Percentiles rank a stretch among this genome's conserved stretches.
phyloP scores from a whole-genome alignment of 2,329 filamentous ascomycete genomes.

The Cercospora citrullina region DNA sequence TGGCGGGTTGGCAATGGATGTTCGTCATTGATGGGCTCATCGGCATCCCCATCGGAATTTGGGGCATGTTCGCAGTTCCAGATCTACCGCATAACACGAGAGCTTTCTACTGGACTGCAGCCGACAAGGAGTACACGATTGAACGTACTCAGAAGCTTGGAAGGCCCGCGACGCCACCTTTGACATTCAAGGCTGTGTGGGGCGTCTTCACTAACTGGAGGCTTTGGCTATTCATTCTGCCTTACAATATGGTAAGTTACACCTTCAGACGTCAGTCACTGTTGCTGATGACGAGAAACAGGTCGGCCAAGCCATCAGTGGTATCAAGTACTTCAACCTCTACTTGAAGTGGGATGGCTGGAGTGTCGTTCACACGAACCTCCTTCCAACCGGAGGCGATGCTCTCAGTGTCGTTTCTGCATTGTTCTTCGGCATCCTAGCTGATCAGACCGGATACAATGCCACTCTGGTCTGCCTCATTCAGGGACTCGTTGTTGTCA shows the following conservation, averaged over 20 bases:
- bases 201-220: constrained; percentile 22
- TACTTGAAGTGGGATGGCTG: constrained; percentile 21
- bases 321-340: constrained; percentile 23
- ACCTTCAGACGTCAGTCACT: background rate
- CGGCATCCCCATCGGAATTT: constrained; percentile 53
- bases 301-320: constrained; percentile 16
- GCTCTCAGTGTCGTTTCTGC: constrained; percentile 21
- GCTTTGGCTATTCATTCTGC: constrained; percentile 17
- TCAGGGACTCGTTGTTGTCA: constrained; percentile 13
- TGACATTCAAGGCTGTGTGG: constrained; percentile 8
- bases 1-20: constrained; percentile 42
- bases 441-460: constrained; percentile 15
- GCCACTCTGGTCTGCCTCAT: constrained; percentile 13
- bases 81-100: constrained; percentile 53
- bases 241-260: constrained; percentile 2
- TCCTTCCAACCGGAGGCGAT: constrained; percentile 16
- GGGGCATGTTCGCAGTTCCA: constrained; percentile 52
- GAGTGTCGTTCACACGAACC: constrained; percentile 21
- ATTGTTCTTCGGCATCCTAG: constrained; percentile 17
- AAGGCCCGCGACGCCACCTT: constrained; percentile 9
- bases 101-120: constrained; percentile 49
- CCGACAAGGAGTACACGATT: constrained; percentile 17
- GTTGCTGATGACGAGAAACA: background rate
- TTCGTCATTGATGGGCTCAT: constrained; percentile 56
- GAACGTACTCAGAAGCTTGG: constrained; percentile 17